Evolutionary conservation across 352 stramenopile genomes (phyloP).

Genomic region (Pythium folliculosum): DNA sequence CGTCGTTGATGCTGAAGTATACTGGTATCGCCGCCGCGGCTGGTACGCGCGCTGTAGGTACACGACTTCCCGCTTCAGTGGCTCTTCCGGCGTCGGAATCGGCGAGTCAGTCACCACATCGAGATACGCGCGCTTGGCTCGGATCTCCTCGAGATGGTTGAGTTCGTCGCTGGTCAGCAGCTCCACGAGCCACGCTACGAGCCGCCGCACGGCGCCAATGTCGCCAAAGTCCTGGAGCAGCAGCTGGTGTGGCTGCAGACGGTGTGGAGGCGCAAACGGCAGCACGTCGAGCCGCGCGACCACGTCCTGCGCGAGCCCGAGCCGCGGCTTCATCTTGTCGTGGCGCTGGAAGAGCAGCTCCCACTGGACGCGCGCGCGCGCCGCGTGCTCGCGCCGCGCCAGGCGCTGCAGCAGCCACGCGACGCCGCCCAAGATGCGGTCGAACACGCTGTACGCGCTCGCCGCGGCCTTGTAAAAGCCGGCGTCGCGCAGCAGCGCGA

Average conservation of each 20-base stretch:
- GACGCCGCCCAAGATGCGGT: constrained; percentile 59
- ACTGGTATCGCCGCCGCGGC: constrained; percentile 51
- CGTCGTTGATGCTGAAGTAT: constrained; percentile 21
- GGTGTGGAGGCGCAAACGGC: constrained; percentile 28
- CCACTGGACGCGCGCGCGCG: constrained; percentile 56
- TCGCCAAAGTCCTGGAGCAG: constrained; percentile 81
- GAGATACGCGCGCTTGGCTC: constrained; percentile 35
- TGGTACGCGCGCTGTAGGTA: constrained; percentile 43
- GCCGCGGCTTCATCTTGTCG: constrained; percentile 62
- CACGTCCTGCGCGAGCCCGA: constrained; percentile 68
- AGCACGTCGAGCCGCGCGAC: constrained; percentile 48
- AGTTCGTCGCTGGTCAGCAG: not conserved
- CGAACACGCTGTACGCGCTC: constrained; percentile 52
- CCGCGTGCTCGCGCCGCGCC: constrained; percentile 48
- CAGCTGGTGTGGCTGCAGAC: constrained; percentile 70
- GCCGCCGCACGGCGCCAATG: constrained; percentile 50
- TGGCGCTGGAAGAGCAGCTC: constrained; percentile 66
- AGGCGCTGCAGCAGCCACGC: constrained; percentile 65
- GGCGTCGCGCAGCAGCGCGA: constrained; percentile 35
- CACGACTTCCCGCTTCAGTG: constrained; percentile 47
- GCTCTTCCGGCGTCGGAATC: constrained; percentile 7
- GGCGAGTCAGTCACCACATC: constrained; percentile 15
- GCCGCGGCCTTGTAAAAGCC: constrained; percentile 51
- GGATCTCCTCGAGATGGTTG: constrained; percentile 46
- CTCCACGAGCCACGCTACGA: constrained; percentile 60